Conservation (phyloP, 2,329 filamentous ascomycete genomes). For the Botrytis pseudocinerea region DNA sequence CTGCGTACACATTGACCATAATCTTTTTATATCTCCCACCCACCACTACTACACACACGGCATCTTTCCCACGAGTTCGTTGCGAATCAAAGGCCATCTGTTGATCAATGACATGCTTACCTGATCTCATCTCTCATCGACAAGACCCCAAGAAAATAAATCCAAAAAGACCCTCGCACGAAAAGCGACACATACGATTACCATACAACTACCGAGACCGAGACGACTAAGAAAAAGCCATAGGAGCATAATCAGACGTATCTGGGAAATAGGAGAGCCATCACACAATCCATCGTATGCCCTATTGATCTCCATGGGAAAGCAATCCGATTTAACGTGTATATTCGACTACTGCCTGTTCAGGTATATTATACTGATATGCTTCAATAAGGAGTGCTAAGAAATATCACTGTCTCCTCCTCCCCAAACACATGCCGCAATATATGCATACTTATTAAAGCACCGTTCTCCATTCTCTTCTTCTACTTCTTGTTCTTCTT, state of each 20-base stretch:
- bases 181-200: not conserved
- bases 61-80: slow-evolving; percentile 12
- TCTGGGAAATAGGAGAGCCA: not conserved
- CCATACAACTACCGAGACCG: slow-evolving; percentile 11
- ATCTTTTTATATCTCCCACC: not conserved
- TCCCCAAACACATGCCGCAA: no score
- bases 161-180: not conserved
- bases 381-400: not conserved
- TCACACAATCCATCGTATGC: not conserved
- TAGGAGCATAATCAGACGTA: not conserved
- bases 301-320: not conserved
- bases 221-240: not conserved
- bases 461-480: not conserved
- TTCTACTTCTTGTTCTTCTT: not conserved
- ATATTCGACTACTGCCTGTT: not conserved
- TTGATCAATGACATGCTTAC: slow-evolving; percentile 13
- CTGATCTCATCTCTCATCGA: not conserved
- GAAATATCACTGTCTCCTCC: not conserved
- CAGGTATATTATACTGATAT: not conserved
- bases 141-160: not conserved
- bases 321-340: not conserved
- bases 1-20: not conserved
- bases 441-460: not conserved
- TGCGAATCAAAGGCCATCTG: slow-evolving; percentile 1
- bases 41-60: not conserved